These are phyloP conservation scores for Musa beccarii DNA, from an alignment of 176 grass and related monocot species.

Conservation along the genomic window DNA sequence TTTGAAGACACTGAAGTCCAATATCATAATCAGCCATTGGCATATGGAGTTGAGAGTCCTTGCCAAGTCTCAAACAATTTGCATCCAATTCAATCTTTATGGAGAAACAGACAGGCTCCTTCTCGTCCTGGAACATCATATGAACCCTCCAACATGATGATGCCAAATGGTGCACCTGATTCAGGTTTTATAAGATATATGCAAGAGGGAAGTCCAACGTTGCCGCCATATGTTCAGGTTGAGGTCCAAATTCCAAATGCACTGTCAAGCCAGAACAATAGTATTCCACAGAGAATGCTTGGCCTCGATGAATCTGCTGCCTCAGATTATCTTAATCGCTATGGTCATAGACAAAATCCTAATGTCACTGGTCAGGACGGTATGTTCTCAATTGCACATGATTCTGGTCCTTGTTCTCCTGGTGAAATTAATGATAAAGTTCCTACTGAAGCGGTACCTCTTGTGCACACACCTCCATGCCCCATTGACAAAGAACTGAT, in stretches of 20 bases:
- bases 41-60: constrained; percentile 56
- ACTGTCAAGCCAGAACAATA: constrained; percentile 31
- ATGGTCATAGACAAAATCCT: constrained; percentile 41
- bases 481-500: constrained; percentile 23
- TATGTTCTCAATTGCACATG: constrained; percentile 31
- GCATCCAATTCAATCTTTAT: constrained; percentile 54
- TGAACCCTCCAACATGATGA: constrained; percentile 36
- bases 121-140: constrained; percentile 34
- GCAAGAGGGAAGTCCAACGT: constrained; percentile 62
- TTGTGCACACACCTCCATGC: constrained; percentile 18
- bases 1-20: constrained; percentile 41
- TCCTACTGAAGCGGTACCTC: constrained; percentile 28
- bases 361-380: constrained; percentile 25
- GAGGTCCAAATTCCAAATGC: constrained; percentile 45
- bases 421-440: constrained; percentile 27
- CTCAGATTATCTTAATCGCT: constrained; percentile 25
- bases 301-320: constrained; percentile 49
- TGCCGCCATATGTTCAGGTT: constrained; percentile 29
- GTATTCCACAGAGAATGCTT: constrained; percentile 39
- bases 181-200: constrained; percentile 45
- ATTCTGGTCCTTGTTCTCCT: constrained; percentile 38
- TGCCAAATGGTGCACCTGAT: constrained; percentile 46
- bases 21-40: constrained; percentile 49
- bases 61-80: constrained; percentile 74
- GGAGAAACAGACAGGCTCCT: constrained; percentile 47